Conservation (phyloP, 2,329 filamentous ascomycete species). For the Rhynchosporium secalis region DNA sequence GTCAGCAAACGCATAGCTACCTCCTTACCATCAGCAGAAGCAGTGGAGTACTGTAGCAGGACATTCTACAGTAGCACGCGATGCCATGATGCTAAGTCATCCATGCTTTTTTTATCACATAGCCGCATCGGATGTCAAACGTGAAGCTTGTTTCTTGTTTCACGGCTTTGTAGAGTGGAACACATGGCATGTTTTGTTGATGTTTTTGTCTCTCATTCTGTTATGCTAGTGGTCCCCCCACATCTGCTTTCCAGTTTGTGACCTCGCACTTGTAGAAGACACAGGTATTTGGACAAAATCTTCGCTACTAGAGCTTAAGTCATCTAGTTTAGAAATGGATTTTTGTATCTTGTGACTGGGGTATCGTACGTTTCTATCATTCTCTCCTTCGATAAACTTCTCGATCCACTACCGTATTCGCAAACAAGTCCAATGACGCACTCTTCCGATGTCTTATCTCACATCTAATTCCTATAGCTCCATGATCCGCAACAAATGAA, state of each 20-base stretch:
- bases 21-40: too few species aligned
- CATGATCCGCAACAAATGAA: background rate
- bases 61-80: background rate
- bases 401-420: background rate
- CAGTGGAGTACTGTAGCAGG: too few species aligned
- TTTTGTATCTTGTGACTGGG: background rate
- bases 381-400: background rate
- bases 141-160: too few species aligned
- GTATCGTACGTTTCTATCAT: background rate
- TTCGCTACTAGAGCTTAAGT: too few species aligned
- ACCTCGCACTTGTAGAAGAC: too few species aligned
- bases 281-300: too few species aligned
- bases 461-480: background rate
- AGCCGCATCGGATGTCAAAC: background rate
- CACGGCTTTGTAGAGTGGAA: too few species aligned
- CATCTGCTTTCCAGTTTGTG: too few species aligned
- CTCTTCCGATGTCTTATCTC: background rate
- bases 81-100: background rate
- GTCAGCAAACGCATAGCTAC: too few species aligned
- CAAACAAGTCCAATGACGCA: background rate
- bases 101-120: background rate
- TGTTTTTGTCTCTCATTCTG: too few species aligned
- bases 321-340: background rate
- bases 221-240: too few species aligned
- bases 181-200: too few species aligned